Evolutionary conservation across 106 monocot species (phyloP), one percentile per base, ranked within the genome.

Genomic region (Phalaenopsis equestris): DNA sequence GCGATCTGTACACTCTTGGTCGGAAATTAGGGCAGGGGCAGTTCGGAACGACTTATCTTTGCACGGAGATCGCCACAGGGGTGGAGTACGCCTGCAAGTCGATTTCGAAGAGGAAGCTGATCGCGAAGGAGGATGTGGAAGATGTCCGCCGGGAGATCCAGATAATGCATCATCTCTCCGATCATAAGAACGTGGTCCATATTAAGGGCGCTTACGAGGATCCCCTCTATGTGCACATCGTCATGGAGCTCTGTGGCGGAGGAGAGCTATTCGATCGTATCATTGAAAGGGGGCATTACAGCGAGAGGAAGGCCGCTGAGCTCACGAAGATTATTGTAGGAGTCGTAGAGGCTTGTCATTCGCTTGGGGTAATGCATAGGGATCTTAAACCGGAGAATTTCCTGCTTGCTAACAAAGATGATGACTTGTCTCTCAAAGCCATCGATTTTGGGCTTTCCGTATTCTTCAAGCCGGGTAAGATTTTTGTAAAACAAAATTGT

Each of bases 381-480:
- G 90, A 90, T 68, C 85, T 90, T 79, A 90, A 90, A 79, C 90
- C 90, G n/a, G 90, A 90, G 75, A 90, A 90, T 77, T 90, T 90
- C 70, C 75, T 90, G 55, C 72, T 90, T 18, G 88, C 77, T n/a
- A 86, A 90, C 49, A 90, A 58, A 65, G 86, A 91, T 23, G 76
- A 91, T 73, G 91, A 88, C 73, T 76, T 75, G 75, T 91, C 91
- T 12, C 88, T 91, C 70, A 91, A 91, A 55, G 86, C 88, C 12
- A 91, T 91, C 24, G 91, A 91, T 88, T 91, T 91, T 42, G 91
- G 91, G 8, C 86, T 91, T 45, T 91, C 91, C 0, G 88, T 91
- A 67, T 91, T 91, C 80, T 91, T 91, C 86, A 91, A 91, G 82
- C 91, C 91, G 21, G 91, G 91, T 88, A 78, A 82, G 61, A 21